Percentiles rank a stretch among this genome's conserved stretches.
Conservation (phyloP, 2,329 filamentous ascomycete species). For the Zymoseptoria tritici region DNA sequence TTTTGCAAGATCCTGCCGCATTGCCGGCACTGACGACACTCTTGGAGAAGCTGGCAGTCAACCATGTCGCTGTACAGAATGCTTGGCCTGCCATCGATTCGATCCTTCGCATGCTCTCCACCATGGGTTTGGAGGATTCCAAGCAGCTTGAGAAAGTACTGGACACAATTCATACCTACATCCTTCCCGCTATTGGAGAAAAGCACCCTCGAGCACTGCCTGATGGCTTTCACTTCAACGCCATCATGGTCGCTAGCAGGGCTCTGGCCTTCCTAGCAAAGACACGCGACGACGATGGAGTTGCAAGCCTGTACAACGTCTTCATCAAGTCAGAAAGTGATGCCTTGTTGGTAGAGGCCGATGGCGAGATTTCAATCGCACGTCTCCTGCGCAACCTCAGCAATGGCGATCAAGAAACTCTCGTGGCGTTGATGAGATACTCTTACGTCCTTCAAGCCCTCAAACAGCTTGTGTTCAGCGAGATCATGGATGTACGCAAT, state of each 20-base stretch:
- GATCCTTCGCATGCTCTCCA: slow-evolving; percentile 11
- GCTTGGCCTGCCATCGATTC: slow-evolving; percentile 20
- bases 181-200: slow-evolving; percentile 23
- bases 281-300: slow-evolving; percentile 1
- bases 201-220: slow-evolving; percentile 27
- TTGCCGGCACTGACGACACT: slow-evolving; percentile 1
- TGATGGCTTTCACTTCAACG: slow-evolving; percentile 16
- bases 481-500: slow-evolving; percentile 85
- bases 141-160: slow-evolving; percentile 15
- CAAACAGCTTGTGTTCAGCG: slow-evolving; percentile 67
- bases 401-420: slow-evolving; percentile 6
- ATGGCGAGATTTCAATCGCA: not conserved
- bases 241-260: slow-evolving; percentile 7
- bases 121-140: slow-evolving; percentile 2
- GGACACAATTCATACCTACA: slow-evolving; percentile 14
- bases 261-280: slow-evolving; percentile 3
- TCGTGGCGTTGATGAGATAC: slow-evolving; percentile 46
- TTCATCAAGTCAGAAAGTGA: slow-evolving; percentile 19
- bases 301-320: slow-evolving; percentile 14
- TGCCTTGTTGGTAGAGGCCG: slow-evolving; percentile 11
- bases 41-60: slow-evolving; percentile 9
- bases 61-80: slow-evolving; percentile 11
- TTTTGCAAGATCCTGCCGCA: not conserved
- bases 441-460: slow-evolving; percentile 65
- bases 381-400: slow-evolving; percentile 10